Evolutionary conservation across 805 yeast species (phyloP).

Genomic region (Torulaspora delbrueckii): DNA sequence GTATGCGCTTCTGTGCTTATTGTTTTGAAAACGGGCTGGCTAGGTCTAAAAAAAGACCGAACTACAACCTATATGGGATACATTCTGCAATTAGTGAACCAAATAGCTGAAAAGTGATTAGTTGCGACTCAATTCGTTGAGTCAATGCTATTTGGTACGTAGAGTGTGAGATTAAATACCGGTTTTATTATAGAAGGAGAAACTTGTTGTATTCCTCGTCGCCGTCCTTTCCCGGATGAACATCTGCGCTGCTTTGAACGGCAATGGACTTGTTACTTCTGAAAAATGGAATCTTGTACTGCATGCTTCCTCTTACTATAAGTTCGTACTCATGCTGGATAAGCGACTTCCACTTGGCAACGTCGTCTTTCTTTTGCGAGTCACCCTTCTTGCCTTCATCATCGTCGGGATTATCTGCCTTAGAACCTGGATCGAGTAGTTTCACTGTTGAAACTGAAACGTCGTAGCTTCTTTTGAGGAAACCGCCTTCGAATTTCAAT

Average conservation of each 20-base stretch:
- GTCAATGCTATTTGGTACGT: not conserved
- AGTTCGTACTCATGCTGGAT: slow-evolving; percentile 79
- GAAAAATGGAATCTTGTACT: slow-evolving; percentile 67
- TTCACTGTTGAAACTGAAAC: slow-evolving; percentile 66
- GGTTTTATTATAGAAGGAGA: not conserved
- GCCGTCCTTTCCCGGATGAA: slow-evolving; percentile 25
- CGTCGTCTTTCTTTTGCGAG: slow-evolving; percentile 31
- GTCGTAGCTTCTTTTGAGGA: slow-evolving; percentile 57
- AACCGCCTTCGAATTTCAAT: slow-evolving; percentile 68
- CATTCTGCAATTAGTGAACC: not conserved
- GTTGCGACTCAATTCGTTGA: not conserved
- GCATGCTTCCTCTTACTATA: slow-evolving; percentile 75
- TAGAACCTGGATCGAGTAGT: slow-evolving; percentile 64
- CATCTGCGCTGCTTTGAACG: slow-evolving; percentile 51
- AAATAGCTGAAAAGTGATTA: not conserved
- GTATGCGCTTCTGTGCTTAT: not conserved
- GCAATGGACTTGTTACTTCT: slow-evolving; percentile 51
- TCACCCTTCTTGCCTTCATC: slow-evolving; percentile 17
- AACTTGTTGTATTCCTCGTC: slow-evolving; percentile 1
- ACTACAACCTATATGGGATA: not conserved
- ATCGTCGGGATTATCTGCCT: slow-evolving; percentile 23
- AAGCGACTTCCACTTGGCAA: slow-evolving; percentile 65
- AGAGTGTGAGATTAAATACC: not conserved
- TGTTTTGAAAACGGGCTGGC: slow-evolving; percentile 4
- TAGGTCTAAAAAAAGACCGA: slow-evolving; percentile 6